phyloP scores from a whole-genome alignment of 495 filamentous ascomycete genomes.

The Hypoxylon lienhwacheense region DNA sequence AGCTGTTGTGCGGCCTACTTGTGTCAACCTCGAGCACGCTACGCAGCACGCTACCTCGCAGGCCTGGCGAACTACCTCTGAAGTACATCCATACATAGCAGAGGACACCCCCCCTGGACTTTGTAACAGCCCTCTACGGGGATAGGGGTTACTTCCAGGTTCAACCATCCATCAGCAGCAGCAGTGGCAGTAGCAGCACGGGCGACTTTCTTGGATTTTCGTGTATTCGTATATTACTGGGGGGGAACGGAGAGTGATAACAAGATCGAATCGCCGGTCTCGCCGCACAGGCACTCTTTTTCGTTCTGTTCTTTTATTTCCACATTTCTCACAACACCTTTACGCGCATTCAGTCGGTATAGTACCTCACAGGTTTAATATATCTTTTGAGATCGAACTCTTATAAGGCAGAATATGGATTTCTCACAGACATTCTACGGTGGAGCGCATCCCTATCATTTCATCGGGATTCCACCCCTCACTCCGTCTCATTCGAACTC shows the following conservation, averaged over 20 bases:
- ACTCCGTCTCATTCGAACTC: conserved; percentile 58
- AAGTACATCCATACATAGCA: conserved; percentile 28
- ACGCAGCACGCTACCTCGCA: conserved; percentile 15
- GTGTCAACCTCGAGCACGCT: conserved; percentile 30
- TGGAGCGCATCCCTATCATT: conserved; percentile 56
- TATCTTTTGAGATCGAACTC: conserved; percentile 3
- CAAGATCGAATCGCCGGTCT: conserved; percentile 32
- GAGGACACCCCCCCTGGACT: conserved; percentile 13
- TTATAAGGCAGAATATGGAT: conserved; percentile 43
- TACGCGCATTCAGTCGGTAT: conserved; percentile 10
- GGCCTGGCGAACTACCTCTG: conserved; percentile 14
- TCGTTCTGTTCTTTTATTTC: too few relatives aligned
- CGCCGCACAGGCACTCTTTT: conserved; percentile 26
- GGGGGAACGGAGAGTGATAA: conserved; percentile 23
- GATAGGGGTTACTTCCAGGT: too few relatives aligned
- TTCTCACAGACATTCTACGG: conserved; percentile 49
- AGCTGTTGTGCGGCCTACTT: conserved; percentile 25
- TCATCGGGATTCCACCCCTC: conserved; percentile 56
- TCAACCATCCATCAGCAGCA: conserved; percentile 34
- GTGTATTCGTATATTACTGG: too few relatives aligned
- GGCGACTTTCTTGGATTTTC: conserved; percentile 1
- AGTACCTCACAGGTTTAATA: conserved; percentile 2
- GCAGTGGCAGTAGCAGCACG: too few relatives aligned
- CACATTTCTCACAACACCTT: conserved; percentile 7
- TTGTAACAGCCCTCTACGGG: conserved; percentile 15